Percentiles rank a stretch among this genome's conserved stretches.
Evolutionary conservation across 2,329 filamentous ascomycete species (phyloP).

Genomic region (Diaporthe vexans): DNA sequence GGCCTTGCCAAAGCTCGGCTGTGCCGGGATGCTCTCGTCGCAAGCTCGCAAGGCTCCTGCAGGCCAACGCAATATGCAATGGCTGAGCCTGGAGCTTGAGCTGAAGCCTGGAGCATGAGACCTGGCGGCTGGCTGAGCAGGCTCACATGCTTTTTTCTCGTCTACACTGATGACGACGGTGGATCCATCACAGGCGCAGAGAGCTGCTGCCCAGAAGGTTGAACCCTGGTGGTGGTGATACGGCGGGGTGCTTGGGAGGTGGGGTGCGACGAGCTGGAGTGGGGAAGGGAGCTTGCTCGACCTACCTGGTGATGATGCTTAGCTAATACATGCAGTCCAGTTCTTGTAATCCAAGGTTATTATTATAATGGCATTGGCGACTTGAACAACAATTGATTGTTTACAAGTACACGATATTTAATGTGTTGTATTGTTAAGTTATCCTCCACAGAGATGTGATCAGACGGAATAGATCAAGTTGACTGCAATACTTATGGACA

Average conservation of each 20-base stretch:
- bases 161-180: conserved; percentile 17
- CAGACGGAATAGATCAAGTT: neutral
- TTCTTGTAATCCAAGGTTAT: neutral
- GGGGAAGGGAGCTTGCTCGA: neutral
- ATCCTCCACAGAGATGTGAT: neutral
- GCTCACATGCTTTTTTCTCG: conserved; percentile 26
- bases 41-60: neutral
- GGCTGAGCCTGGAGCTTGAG: too few species aligned
- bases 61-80: neutral
- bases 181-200: neutral
- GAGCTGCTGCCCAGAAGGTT: neutral
- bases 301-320: neutral
- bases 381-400: neutral
- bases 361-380: neutral
- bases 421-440: neutral
- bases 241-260: conserved; percentile 4
- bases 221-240: conserved; percentile 10
- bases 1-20: conserved; percentile 1
- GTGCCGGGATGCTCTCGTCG: neutral
- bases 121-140: neutral
- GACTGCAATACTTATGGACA: neutral
- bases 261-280: neutral
- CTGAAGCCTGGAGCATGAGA: neutral
- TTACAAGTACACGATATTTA: too few species aligned
- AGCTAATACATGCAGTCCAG: neutral